Evolutionary conservation across 2,329 filamentous ascomycete species (phyloP), one percentile per base, ranked within the genome.

Genomic region (Microsporum audouinii): DNA sequence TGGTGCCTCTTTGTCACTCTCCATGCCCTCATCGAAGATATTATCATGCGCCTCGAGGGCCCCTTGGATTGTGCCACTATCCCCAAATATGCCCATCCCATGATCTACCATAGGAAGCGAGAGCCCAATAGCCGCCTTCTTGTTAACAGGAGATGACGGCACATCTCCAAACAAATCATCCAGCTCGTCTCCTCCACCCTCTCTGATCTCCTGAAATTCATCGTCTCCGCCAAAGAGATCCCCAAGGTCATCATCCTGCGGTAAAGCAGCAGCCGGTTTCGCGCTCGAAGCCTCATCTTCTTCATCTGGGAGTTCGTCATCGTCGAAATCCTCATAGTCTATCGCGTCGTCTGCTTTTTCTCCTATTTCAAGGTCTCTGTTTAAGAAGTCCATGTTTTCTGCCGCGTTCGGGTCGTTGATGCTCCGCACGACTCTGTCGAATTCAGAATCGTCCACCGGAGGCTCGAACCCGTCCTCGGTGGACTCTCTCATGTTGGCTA

Each of bases 271-370:
- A 67, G 82, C 81, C 3, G 75, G 77, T 64, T 12, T 66, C 57
- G 60, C 64, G n/a, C 55, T 60, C 14, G 62, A 41, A 27, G 62
- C 29, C 17, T 56, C 49, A 43, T 67, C 57, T 66, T 79, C 78
- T 43, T 94, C 89, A 5, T 94, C 89, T 8, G 90, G 88, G 5
- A 96, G 80, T 65, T 96, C 91, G 70, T 95, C 91, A 71, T 97
- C 91, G 66, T 88, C 88, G 64, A 97, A 91, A 70, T 96, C 89
- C 71, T 89, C 90, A 68, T 82, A 99, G 71, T 99, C 94, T 64
- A 94, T 77, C 45, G 94, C 94, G 75, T 97, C 89, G 63, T 91
- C 91, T 60, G 91, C 92, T 74, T 99, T 99, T 72, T 90, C 88
- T 23, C 80, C 81, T 7, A 73, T 71, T 31, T 77, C 74, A 31